These are phyloP conservation scores for Uncinocarpus reesii DNA, from an alignment of 2,329 filamentous ascomycete genomes.

Conservation along the genomic window DNA sequence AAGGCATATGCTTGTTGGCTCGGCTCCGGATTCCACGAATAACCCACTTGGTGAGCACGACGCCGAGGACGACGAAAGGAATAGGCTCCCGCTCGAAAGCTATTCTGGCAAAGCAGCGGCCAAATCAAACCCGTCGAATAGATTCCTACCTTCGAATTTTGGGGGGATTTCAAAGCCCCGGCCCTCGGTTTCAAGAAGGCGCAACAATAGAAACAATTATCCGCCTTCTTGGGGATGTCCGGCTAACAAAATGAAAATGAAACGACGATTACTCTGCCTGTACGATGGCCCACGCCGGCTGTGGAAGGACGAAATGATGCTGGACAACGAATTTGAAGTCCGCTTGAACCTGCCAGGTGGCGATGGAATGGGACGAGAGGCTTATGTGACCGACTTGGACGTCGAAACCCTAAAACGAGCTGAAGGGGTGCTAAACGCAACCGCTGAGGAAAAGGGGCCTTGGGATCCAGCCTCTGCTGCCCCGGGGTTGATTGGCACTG, in stretches of 20 bases:
- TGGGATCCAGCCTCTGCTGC: conserved; percentile 41
- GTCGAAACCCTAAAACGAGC: conserved; percentile 79
- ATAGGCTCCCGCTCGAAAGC: conserved; percentile 15
- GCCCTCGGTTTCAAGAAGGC: conserved; percentile 50
- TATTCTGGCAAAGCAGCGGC: conserved; percentile 28
- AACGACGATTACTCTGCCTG: conserved; percentile 88
- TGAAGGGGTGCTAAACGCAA: conserved; percentile 70
- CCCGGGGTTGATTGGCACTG: conserved; percentile 15
- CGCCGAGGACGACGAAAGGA: conserved; percentile 32
- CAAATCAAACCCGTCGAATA: conserved; percentile 31
- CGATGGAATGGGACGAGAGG: conserved; percentile 72
- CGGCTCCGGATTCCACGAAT: conserved; percentile 38
- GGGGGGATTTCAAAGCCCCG: conserved; percentile 67
- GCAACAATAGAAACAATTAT: conserved; percentile 89
- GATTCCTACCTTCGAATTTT: conserved; percentile 48
- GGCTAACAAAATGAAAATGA: conserved; percentile 91
- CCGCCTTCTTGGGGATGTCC: conserved; percentile 89
- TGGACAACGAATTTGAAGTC: conserved; percentile 88
- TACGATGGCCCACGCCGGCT: conserved; percentile 81
- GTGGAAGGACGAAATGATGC: conserved; percentile 99
- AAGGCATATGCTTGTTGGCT: conserved; percentile 44
- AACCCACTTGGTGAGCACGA: conserved; percentile 48
- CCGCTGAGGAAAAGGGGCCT: conserved; percentile 74
- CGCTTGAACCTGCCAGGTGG: conserved; percentile 67
- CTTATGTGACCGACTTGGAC: conserved; percentile 87